Evolutionary conservation across 2,329 filamentous ascomycete genomes (phyloP), one percentile per base, ranked within the genome.

Genomic region (Epichloe festucae): DNA sequence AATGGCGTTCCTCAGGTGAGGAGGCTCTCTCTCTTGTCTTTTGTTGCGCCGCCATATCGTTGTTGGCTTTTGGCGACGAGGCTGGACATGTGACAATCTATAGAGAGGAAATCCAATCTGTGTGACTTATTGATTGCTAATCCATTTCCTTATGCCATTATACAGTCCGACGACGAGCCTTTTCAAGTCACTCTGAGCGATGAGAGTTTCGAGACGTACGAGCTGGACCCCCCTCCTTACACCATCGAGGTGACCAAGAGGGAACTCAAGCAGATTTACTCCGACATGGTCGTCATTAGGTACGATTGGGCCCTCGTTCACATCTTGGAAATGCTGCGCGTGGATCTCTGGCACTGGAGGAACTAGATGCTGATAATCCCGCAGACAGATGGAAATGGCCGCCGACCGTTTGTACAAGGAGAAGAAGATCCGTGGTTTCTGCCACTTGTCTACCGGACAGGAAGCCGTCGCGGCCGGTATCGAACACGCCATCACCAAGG

Each of bases 381-480:
- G 55, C 62, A 95, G 90, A 75, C 93, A 95, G 71, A 95, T 98
- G 93, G 93, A 98, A 75, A 95, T 98, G 91, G 90, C 91, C 60
- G 89, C 93, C 75, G 93, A 98, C 70, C 83, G 91, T 69, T 78
- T 98, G 66, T 98, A 98, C 87, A 98, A 98, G 79, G 93, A 97
- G 79, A 98, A 98, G 85, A 97, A 98, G 81, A 97, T 98, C 64
- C 87, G 93, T 64, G 93, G 93, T 75, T 98, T 98, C 86, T 98
- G 93, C 77, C 93, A 98, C 76, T 75, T 98, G 72, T 97, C 93
- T 54, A 95, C 87, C 54, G 93, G 93, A 57, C 93, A 98, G 75
- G 93, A 98, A 79, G 93, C 93, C 59, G 93, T 98, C 59, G 89
- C 93, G 54, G 84, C 90, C 62, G 93, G 93, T 68, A 97, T 98